Conservation (phyloP, 345 rosid genomes). For the Cardiospermum halicacabum region DNA sequence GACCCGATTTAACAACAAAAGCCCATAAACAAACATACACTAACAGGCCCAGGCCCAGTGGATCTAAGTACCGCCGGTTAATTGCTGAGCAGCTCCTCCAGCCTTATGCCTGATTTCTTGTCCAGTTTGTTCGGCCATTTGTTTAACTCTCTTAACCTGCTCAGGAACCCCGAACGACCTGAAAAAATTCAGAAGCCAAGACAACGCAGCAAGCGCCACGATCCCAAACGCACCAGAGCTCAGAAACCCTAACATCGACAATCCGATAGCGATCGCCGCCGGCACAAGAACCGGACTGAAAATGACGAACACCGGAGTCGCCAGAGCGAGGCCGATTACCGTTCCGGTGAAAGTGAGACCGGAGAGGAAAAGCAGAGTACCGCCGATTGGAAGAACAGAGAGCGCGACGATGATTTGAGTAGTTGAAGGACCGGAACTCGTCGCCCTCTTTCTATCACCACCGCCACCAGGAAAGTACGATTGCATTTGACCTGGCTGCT, state of each 20-base stretch:
- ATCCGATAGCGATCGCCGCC: conserved; percentile 25
- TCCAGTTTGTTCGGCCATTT: conserved; percentile 22
- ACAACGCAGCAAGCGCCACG: conserved; percentile 34
- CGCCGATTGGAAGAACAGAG: conserved; percentile 29
- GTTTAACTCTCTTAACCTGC: conserved; percentile 19
- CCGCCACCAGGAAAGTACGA: conserved; percentile 7
- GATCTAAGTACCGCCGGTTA: no score
- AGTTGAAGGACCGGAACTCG: conserved; percentile 21
- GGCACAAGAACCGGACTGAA: conserved; percentile 47
- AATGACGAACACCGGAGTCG: conserved; percentile 39
- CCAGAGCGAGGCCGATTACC: conserved; percentile 27
- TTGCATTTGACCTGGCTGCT: conserved; percentile 1
- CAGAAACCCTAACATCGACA: conserved; percentile 35
- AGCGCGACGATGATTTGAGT: conserved; percentile 24
- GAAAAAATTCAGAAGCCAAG: conserved; percentile 24
- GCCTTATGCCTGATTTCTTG: conserved; percentile 27
- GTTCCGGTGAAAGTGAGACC: conserved; percentile 32
- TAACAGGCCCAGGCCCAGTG: no score
- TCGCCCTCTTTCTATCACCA: background rate
- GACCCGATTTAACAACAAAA: no score
- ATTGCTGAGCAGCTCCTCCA: no score
- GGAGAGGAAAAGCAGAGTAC: conserved; percentile 30
- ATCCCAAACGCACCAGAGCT: conserved; percentile 42
- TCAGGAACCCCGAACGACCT: conserved; percentile 13
- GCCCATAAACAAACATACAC: no score